phyloP scores from a whole-genome alignment of 192 early-diverging fungal species.

The Powellomyces hirtus region DNA sequence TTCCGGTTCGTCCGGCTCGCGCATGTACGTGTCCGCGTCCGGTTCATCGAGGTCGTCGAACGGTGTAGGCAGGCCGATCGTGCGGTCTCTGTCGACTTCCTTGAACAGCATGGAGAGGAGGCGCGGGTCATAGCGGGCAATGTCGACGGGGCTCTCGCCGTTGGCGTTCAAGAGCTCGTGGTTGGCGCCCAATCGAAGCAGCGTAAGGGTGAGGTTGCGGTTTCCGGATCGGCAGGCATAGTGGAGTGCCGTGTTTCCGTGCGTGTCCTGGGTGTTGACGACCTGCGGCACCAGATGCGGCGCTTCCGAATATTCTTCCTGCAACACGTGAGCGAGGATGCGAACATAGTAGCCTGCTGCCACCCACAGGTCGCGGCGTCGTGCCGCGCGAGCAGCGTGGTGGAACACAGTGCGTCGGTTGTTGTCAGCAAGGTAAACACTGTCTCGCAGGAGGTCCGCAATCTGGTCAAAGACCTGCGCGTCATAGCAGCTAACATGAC shows the following conservation, averaged over 20 bases:
- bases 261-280: constrained; percentile 14
- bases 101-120: constrained; percentile 4
- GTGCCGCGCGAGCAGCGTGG: constrained; percentile 75
- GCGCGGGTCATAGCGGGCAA: constrained; percentile 15
- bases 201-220: neutral
- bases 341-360: constrained; percentile 19
- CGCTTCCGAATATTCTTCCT: no score
- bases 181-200: constrained; percentile 18
- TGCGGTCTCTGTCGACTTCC: neutral
- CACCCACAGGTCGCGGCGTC: constrained; percentile 29
- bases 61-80: neutral
- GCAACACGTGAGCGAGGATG: constrained; percentile 1
- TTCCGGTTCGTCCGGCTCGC: neutral
- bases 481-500: constrained; percentile 78
- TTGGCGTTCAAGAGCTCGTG: neutral
- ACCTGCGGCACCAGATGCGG: constrained; percentile 12
- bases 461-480: constrained; percentile 69
- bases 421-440: constrained; percentile 76
- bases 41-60: neutral
- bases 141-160: constrained; percentile 1
- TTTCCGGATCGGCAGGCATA: constrained; percentile 25
- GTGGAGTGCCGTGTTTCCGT: constrained; percentile 33
- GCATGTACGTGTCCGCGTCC: neutral
- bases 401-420: constrained; percentile 87
- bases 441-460: constrained; percentile 67